These are phyloP conservation scores for Exophiala sp. DNA, from an alignment of 2,329 filamentous ascomycete genomes.

Conservation along the genomic window DNA sequence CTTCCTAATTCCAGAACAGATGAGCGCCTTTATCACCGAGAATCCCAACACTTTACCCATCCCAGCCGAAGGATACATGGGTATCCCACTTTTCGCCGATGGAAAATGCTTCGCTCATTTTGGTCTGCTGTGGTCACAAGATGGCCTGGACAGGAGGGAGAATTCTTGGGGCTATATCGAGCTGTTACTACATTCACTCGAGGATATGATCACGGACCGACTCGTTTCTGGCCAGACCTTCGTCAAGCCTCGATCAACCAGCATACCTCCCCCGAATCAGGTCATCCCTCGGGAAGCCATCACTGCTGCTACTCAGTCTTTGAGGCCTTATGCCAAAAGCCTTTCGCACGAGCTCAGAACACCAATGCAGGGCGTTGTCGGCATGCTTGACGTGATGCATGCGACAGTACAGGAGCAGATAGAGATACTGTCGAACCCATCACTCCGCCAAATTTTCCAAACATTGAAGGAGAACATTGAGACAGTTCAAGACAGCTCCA, in stretches of 20 bases:
- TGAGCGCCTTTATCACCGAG: constrained; percentile 57
- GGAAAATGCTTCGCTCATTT: constrained; percentile 67
- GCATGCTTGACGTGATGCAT: constrained; percentile 74
- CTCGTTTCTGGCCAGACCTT: constrained; percentile 55
- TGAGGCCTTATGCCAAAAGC: constrained; percentile 69
- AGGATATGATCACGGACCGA: constrained; percentile 62
- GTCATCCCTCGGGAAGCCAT: constrained; percentile 55
- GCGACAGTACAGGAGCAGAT: constrained; percentile 66
- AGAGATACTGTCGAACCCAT: constrained; percentile 50
- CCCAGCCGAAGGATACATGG: constrained; percentile 63
- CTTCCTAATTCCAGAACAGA: constrained; percentile 61
- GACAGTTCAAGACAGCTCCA: constrained; percentile 68
- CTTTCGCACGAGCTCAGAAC: constrained; percentile 69
- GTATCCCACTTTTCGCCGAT: constrained; percentile 61
- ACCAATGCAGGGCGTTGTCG: constrained; percentile 72
- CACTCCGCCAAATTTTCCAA: constrained; percentile 56
- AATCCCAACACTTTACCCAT: constrained; percentile 62
- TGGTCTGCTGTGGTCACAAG: constrained; percentile 66
- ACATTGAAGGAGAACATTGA: constrained; percentile 67
- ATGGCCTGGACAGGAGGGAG: constrained; percentile 54
- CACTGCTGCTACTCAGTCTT: constrained; percentile 57
- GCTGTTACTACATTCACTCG: constrained; percentile 64
- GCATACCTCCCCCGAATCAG: constrained; percentile 32
- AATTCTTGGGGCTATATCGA: constrained; percentile 66
- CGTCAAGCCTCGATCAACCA: constrained; percentile 32